Percentiles rank a stretch among this genome's conserved stretches.
phyloP scores from a whole-genome alignment of 78 protist genomes.

The Chrysochromulina parva region DNA sequence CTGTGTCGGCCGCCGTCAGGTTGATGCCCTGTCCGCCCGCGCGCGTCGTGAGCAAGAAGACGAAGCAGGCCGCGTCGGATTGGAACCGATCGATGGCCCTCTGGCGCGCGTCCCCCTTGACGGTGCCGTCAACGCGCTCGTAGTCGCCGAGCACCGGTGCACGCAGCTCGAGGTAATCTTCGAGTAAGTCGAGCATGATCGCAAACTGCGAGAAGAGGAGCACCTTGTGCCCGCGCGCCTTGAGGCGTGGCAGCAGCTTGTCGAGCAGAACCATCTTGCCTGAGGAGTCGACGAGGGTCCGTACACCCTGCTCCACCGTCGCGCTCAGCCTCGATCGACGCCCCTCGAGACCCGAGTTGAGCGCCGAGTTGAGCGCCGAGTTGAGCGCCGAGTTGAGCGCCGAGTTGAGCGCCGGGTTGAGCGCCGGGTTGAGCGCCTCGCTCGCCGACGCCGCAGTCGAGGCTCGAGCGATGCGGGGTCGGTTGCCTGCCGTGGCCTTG shows the following conservation, averaged over 20 bases:
- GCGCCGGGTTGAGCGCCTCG: too few relatives aligned
- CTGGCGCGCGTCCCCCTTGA: constrained; percentile 2
- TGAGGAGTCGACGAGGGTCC: constrained; percentile 52
- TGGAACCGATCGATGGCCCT: constrained; percentile 39
- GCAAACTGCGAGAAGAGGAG: neutral
- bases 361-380: constrained; percentile 36
- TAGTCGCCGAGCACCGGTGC: neutral
- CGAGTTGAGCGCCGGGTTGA: too few relatives aligned
- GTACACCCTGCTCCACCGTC: neutral
- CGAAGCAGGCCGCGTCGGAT: constrained; percentile 12
- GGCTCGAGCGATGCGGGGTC: too few relatives aligned
- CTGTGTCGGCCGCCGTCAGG: constrained; percentile 94
- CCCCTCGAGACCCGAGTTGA: neutral
- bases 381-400: too few relatives aligned
- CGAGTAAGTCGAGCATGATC: constrained; percentile 58
- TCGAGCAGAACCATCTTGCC: constrained; percentile 92
- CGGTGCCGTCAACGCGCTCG: constrained; percentile 62
- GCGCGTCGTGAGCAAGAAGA: constrained; percentile 78
- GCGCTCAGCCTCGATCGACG: neutral
- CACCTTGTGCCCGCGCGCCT: constrained; percentile 62
- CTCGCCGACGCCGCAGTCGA: too few relatives aligned
- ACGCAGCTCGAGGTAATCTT: constrained; percentile 48
- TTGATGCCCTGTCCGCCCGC: constrained; percentile 99
- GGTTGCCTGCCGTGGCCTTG: too few relatives aligned
- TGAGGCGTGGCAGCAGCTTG: constrained; percentile 86